Conservation (phyloP, 1,284 basidiomycete genomes). For the Trichosporon ovoides region DNA sequence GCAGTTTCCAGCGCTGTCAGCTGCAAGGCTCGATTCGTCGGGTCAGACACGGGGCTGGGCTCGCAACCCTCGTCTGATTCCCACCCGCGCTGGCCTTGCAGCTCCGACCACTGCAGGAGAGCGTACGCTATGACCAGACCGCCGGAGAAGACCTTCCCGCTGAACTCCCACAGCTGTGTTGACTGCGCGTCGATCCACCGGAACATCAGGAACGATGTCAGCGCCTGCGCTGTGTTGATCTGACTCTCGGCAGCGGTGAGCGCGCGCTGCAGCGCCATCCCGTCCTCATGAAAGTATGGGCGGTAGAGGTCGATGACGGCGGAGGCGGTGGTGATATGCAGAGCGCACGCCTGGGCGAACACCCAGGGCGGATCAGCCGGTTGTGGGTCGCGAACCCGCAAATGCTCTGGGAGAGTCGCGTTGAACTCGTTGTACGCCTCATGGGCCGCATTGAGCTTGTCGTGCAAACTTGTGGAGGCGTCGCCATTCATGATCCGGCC, state of each 20-base stretch:
- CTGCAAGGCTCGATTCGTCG: not conserved
- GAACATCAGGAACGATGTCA: constrained; percentile 3
- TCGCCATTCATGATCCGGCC: not conserved
- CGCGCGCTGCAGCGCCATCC: not conserved
- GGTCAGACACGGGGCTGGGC: not conserved
- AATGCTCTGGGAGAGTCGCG: not conserved
- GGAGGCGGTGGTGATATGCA: not conserved
- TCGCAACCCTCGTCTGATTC: not conserved
- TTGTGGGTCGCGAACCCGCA: not conserved
- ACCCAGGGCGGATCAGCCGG: constrained; percentile 2
- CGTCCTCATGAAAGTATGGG: not conserved
- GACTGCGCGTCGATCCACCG: not conserved
- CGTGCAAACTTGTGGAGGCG: not conserved
- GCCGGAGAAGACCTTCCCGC: constrained; percentile 3
- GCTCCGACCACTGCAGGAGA: not conserved
- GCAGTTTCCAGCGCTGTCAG: not conserved
- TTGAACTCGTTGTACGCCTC: not conserved
- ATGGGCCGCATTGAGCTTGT: not conserved
- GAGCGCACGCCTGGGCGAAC: constrained; percentile 2
- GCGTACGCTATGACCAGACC: constrained; percentile 9
- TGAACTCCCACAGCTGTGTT: not conserved
- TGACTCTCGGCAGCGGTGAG: not conserved
- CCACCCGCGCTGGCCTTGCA: not conserved
- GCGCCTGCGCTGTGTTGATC: not conserved
- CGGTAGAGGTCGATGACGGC: constrained; percentile 6